Evolutionary conservation across 208 protist genomes (phyloP).

Genomic region (Crithidia expoeki): DNA sequence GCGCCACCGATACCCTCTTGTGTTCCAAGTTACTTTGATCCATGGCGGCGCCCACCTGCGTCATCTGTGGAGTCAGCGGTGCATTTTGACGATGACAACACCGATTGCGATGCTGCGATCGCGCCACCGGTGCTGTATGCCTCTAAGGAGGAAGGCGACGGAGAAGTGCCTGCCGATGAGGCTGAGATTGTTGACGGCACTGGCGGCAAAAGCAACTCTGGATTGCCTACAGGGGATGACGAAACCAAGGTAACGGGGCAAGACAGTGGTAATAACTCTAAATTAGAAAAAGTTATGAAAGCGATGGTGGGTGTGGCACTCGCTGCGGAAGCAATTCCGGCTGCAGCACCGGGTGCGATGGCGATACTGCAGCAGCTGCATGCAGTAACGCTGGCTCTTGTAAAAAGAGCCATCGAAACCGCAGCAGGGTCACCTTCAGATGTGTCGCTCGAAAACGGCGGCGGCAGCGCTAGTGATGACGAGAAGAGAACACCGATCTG

Average conservation of each 20-base stretch:
- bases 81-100: background rate
- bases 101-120: background rate
- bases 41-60: background rate
- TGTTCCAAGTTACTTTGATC: background rate
- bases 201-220: background rate
- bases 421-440: background rate
- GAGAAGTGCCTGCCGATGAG: background rate
- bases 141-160: background rate
- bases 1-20: background rate
- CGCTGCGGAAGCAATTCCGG: background rate
- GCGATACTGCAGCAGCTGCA: conserved; percentile 8
- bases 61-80: background rate
- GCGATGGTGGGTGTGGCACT: conserved; percentile 16
- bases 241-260: too few relatives aligned
- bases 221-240: too few relatives aligned
- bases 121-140: background rate
- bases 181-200: too few relatives aligned
- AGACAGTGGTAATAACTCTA: background rate
- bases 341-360: background rate
- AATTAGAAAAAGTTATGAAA: background rate
- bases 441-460: background rate
- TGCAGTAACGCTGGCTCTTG: conserved; percentile 10
- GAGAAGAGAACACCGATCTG: background rate
- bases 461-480: background rate
- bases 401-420: background rate